Conservation (phyloP, 495 filamentous ascomycete genomes). For the Penicillium coffeae region DNA sequence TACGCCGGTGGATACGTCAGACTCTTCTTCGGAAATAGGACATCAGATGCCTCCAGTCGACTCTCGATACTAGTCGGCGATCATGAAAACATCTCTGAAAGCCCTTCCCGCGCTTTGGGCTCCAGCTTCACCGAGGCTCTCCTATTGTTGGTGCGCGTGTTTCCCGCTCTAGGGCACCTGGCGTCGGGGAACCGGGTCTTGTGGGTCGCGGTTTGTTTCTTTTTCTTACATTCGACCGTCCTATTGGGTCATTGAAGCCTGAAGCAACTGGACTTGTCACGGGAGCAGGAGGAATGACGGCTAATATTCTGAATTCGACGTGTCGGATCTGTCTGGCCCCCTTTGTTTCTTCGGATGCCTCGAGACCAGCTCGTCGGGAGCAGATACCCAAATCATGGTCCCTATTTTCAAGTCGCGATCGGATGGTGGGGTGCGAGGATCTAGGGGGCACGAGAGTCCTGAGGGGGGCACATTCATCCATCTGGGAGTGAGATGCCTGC, state of each 20-base stretch:
- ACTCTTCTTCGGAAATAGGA: too few species aligned
- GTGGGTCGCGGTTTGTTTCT: background rate
- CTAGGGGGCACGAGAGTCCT: background rate
- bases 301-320: background rate
- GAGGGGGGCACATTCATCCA: background rate
- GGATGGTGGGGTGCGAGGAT: background rate
- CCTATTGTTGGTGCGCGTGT: background rate
- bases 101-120: background rate
- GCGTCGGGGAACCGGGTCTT: background rate
- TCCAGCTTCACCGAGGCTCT: background rate
- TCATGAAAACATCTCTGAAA: background rate
- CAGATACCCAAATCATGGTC: background rate
- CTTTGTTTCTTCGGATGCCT: background rate
- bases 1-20: constrained; percentile 11
- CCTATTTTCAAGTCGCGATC: background rate
- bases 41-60: background rate
- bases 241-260: background rate
- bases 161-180: background rate
- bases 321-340: background rate
- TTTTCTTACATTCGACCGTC: background rate
- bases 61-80: constrained; percentile 2
- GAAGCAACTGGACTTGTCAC: background rate
- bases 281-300: background rate
- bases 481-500: background rate
- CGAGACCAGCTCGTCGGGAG: too few species aligned